Base-by-base conservation (phyloP, 2,329 filamentous ascomycete genomes). In the Colletotrichum sp. region DNA sequence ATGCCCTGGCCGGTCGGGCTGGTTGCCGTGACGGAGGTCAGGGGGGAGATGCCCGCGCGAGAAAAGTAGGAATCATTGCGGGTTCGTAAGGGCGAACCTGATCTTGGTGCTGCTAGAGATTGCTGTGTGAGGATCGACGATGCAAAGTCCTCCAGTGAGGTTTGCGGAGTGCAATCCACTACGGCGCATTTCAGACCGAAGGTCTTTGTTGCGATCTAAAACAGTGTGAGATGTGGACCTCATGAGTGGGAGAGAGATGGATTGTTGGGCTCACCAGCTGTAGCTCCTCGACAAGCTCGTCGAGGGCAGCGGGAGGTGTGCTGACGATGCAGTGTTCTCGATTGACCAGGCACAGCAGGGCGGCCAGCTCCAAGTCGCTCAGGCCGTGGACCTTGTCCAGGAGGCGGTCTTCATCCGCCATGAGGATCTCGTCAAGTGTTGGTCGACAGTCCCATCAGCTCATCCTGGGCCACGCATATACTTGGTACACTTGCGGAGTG, bases 291-390 rank as follows among this genome's bases (percentile, higher is more conserved):
- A 93, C 89, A n/a, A 98, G 87, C 78, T 93, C 90, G 83, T 94
- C 89, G 72, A 96, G 85, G 68, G 88, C 86, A 43, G 90, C 86
- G 6, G 86, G 83, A 4, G 93, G 90, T 18, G 95, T 94, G 84
- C 95, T 94, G 81, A 98, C 92, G 79, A 98, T 92, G 85, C 95
- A 98, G 84, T 98, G 96, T 83, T 98, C 94, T 78, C 93, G 91
- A 75, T 93, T 92, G 77, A 96, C 89, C 67, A 98, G 90, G 82
- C 94, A 96, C 66, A 98, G 91, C 55, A 98, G 89, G 16, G 94
- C 87, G 28, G 96, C 97, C 75, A 98, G 91, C 85, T 98, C 96
- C 55, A 98, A 89, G 86, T 98, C 96, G 81, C 93, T 94, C 77
- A 98, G 89, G 79, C 92, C 90, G 81, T 96, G 94, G 79, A 97